A percentile compares a stretch with the other conserved stretches of the same genome.
These are phyloP conservation scores for Penicillium decumbens DNA, from an alignment of 2,329 filamentous ascomycete genomes.

Conservation along the genomic window DNA sequence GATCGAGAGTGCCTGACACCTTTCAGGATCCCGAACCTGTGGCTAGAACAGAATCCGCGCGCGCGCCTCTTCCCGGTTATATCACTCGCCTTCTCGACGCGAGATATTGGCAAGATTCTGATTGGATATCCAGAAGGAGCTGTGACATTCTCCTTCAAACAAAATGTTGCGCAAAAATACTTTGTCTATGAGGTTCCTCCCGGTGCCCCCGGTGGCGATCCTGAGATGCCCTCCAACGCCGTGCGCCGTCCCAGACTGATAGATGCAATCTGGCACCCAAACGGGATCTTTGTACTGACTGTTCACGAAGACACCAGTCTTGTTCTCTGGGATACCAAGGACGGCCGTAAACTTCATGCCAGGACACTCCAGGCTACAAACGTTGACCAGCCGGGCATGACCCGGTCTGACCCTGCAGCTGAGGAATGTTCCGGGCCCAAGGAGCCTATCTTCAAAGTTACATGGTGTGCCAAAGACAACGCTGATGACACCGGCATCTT, in stretches of 20 bases:
- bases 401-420: constrained; percentile 35
- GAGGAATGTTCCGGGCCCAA: constrained; percentile 56
- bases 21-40: constrained; percentile 82
- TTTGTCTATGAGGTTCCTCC: constrained; percentile 77
- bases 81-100: constrained; percentile 77
- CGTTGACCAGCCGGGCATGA: constrained; percentile 61
- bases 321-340: constrained; percentile 90
- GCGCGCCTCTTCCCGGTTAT: constrained; percentile 64
- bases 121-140: constrained; percentile 88
- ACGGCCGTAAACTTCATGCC: constrained; percentile 77
- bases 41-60: constrained; percentile 67
- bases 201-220: constrained; percentile 74
- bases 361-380: constrained; percentile 71
- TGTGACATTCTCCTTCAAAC: constrained; percentile 90
- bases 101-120: constrained; percentile 85
- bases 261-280: constrained; percentile 90
- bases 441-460: constrained; percentile 71
- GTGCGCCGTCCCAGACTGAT: constrained; percentile 68
- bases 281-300: constrained; percentile 80
- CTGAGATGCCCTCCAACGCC: constrained; percentile 58
- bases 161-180: constrained; percentile 70
- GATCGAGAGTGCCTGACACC: constrained; percentile 72
- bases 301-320: constrained; percentile 87
- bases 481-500: constrained; percentile 88
- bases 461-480: constrained; percentile 92